Conservation (phyloP, 148 eudicot genomes). For the Heliosperma pusillum region DNA sequence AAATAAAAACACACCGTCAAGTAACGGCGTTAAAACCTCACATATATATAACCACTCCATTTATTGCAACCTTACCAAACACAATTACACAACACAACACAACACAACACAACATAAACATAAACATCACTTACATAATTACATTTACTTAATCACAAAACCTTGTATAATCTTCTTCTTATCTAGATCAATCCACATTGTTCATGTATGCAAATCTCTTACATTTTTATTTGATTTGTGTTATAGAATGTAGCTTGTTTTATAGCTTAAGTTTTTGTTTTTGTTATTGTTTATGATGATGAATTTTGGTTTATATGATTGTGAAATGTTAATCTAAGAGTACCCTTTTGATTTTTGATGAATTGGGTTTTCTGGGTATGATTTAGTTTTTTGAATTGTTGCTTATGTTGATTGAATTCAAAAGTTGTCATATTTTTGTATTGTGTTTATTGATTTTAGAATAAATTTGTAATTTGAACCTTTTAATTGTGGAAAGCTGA, state of each 20-base stretch:
- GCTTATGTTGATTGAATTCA: not conserved
- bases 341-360: not conserved
- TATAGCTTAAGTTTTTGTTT: not conserved
- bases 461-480: no score
- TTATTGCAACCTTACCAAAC: not conserved
- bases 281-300: not conserved
- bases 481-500: no score
- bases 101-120: not conserved
- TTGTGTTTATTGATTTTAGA: no score
- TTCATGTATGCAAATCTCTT: not conserved
- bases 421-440: not conserved
- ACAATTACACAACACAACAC: not conserved
- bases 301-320: not conserved
- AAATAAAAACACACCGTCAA: conserved; percentile 11
- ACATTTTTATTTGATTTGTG: not conserved
- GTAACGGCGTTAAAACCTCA: conserved; percentile 18
- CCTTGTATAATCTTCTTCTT: not conserved
- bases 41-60: not conserved
- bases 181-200: not conserved
- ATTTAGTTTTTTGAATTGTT: conserved; percentile 19
- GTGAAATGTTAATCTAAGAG: not conserved
- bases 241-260: not conserved
- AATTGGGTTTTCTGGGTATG: conserved; percentile 25
- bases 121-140: not conserved
- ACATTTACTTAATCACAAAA: not conserved